Base-by-base conservation (phyloP, 1,139 yeast genomes). In the Lodderomyces margitis region DNA sequence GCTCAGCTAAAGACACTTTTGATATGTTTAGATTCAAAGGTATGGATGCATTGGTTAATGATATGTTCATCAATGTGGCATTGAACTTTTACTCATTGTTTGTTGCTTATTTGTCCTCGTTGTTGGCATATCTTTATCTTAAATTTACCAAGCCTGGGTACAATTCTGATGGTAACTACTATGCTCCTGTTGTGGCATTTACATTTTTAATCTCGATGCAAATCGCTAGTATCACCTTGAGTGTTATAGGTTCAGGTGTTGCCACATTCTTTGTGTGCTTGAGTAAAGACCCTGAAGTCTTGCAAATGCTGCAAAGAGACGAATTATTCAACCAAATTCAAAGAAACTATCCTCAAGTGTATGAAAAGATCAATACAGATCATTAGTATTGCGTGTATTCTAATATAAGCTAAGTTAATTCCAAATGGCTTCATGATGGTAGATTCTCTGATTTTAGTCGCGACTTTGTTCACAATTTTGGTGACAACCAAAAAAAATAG, bases 211-310 rank as follows among this genome's bases (percentile, higher is more conserved):
- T 91, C 46, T 78, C 92, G 0, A 69, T 87, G 33, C 96, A 91
- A 64, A 78, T 91, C 44, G 77, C 87, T 43, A 80, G 87, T 52
- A 74, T 88, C 46, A 70, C 89, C 17, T 78, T 83, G 46, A 81
- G 85, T 17, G 85, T 88, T 1, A 80, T 89, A 46, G 81, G 80
- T 46, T 81, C 91, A 1, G 97, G 97, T 11, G 79, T 85, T 1
- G 80, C 95, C 3, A 85, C 96, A 0, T 83, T 91, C 60, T 89
- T 89, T 62, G 83, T 89, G 38, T 92, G 95, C 1, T 71, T 87
- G 58, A 92, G 94, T 10, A 81, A 82, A 53, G 95, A 89, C 54
- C 96, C 97, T 0, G 94, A 88, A 53, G 82, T 88, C 5, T 83
- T 84, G 71, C 81, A 80, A 55, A 76, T 78, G 67, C 77, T 87